Base-by-base conservation (phyloP, 805 yeast species). In the Kluyveromyces dobzhanskii region DNA sequence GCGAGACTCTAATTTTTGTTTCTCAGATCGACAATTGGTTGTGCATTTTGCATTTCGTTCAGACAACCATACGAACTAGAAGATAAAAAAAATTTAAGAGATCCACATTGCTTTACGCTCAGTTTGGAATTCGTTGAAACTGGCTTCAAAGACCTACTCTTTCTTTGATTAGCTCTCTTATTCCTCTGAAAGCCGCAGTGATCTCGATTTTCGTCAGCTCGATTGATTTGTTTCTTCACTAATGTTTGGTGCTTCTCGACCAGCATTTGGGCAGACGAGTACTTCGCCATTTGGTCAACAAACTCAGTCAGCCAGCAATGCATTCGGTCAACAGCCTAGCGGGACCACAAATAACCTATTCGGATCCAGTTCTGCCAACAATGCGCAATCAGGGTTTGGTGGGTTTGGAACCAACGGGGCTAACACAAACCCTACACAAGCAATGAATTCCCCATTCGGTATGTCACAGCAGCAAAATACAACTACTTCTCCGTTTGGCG, bases 291-390 rank as follows among this genome's bases (percentile, higher is more conserved):
- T 51, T 32, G 47, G 50, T 13, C n/a, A 39, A 35, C 32, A 32
- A 25, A 25, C 30, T 11, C 38, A 27, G 25, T 14, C 30, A 5
- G n/a, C 18, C 5, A 13, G n/a, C 32, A 57, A 61, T 10, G 46
- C 49, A 11, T 59, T 59, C 17, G 64, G 61, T 13, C 64, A 66
- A 11, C 51, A 57, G 27, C 67, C 66, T 48, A 67, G 69, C 17
- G 38, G 28, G 8, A 43, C 48, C 21, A 37, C 23, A 16, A 35
- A 30, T 25, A 33, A 46, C 32, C 51, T 70, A 24, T 71, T 73
- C 53, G 75, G 76, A 18, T 39, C 52, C 14, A 58, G 45, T 45
- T 50, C 53, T 34, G 46, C 49, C 25, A 48, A 45, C 39, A 57
- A 56, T 45, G 52, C 62, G 26, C 54, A 48, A 19, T 48, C 60